Evolutionary conservation across 257 asterid species (phyloP).

Genomic region (Salvia miltiorrhiza): DNA sequence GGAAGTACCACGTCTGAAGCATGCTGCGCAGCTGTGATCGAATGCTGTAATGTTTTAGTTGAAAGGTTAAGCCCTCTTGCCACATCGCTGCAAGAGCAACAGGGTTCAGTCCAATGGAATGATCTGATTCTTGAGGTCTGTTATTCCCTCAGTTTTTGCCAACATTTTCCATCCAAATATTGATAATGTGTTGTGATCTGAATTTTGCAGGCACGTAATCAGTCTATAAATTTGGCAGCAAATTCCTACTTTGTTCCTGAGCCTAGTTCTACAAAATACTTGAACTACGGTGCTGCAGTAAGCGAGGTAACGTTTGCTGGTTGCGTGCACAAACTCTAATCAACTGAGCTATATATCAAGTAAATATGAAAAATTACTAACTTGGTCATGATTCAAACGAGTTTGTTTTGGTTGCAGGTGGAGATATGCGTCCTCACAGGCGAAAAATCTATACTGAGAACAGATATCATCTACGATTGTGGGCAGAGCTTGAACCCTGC

Average conservation of each 20-base stretch:
- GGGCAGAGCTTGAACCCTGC: conserved; percentile 12
- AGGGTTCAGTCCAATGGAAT: neutral
- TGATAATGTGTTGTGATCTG: no score
- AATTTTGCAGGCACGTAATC: conserved; percentile 18
- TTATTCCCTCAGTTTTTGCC: no score
- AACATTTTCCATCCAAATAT: no score
- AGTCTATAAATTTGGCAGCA: neutral
- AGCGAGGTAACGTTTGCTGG: conserved; percentile 15
- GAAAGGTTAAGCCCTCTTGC: neutral
- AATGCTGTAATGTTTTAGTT: neutral
- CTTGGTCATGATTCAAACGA: no score
- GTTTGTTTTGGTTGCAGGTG: neutral
- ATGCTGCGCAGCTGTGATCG: neutral
- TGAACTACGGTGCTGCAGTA: conserved; percentile 24
- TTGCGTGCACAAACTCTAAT: no score
- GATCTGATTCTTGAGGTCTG: neutral
- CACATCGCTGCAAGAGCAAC: neutral
- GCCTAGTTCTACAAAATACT: neutral
- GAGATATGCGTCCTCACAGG: conserved; percentile 17
- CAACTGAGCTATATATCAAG: no score
- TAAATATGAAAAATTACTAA: no score
- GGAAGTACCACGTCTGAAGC: conserved; percentile 7
- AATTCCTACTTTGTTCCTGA: conserved; percentile 10
- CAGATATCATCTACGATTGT: conserved; percentile 20
- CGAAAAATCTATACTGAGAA: conserved; percentile 5